Percentiles rank a stretch among this genome's conserved stretches.
phyloP scores from a whole-genome alignment of 2,329 filamentous ascomycete species.

The Didymella pomorum region DNA sequence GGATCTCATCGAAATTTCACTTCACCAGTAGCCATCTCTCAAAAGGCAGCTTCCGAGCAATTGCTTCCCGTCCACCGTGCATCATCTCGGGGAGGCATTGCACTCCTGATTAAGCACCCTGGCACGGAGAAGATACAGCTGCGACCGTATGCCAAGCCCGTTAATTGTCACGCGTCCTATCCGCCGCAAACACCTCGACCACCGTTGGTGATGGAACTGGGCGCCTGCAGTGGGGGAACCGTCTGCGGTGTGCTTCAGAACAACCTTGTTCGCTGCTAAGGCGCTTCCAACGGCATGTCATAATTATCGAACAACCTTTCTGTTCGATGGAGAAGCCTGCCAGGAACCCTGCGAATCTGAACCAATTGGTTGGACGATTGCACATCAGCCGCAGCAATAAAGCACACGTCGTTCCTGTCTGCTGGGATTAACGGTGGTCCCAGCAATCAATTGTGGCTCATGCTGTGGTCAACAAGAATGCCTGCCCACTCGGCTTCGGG shows the following conservation, averaged over 20 bases:
- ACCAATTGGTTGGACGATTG: constrained; percentile 20
- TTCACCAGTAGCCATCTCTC: constrained; percentile 14
- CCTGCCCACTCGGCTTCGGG: constrained; percentile 28
- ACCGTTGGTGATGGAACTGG: constrained; percentile 11
- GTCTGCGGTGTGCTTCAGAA: background rate
- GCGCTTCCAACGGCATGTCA: constrained; percentile 26
- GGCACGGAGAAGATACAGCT: constrained; percentile 18
- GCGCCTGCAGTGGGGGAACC: background rate
- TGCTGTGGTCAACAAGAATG: constrained; percentile 37
- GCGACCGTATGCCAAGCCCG: constrained; percentile 19
- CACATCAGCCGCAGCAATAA: constrained; percentile 41
- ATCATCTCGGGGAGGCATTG: background rate
- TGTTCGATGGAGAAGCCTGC: constrained; percentile 1
- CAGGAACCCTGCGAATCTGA: background rate
- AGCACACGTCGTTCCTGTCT: constrained; percentile 36
- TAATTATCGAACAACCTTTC: constrained; percentile 23
- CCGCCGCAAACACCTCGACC: constrained; percentile 2
- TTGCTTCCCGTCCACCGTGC: constrained; percentile 5
- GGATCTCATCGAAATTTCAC: constrained; percentile 27
- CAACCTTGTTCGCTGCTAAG: constrained; percentile 7
- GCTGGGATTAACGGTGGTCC: constrained; percentile 50
- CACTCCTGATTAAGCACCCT: constrained; percentile 24
- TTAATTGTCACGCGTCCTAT: constrained; percentile 6
- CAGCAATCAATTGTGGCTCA: constrained; percentile 48
- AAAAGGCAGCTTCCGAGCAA: constrained; percentile 15